phyloP scores from a whole-genome alignment of 2,329 filamentous ascomycete genomes.

The Fusarium robinianum region DNA sequence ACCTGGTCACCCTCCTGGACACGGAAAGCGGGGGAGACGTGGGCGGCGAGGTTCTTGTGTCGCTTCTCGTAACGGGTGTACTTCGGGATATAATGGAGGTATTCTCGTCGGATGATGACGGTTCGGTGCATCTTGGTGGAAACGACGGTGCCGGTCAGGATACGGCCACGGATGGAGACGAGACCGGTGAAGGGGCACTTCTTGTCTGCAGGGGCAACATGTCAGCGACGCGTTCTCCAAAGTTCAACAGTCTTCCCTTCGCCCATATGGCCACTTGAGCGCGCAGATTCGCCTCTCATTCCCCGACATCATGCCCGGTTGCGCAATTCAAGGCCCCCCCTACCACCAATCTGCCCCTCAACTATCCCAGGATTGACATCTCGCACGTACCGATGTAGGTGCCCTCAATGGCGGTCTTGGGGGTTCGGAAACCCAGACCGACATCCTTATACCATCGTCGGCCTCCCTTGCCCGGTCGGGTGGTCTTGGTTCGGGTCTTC shows the following conservation, averaged over 20 bases:
- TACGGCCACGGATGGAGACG: conserved; percentile 99
- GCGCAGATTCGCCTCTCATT: background rate
- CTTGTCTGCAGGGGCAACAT: conserved; percentile 73
- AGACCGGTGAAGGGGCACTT: conserved; percentile 99
- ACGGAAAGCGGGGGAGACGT: conserved; percentile 99
- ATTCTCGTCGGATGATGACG: conserved; percentile 98
- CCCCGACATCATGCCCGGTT: background rate
- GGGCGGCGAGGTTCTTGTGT: conserved; percentile 99
- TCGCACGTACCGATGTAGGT: conserved; percentile 92
- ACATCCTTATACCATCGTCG: conserved; percentile 99
- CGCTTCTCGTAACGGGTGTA: conserved; percentile 99
- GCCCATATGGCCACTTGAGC: background rate
- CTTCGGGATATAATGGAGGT: conserved; percentile 99
- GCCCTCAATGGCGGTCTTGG: conserved; percentile 98
- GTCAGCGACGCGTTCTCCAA: conserved; percentile 34
- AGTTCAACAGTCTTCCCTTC: background rate
- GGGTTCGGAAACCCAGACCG: conserved; percentile 98
- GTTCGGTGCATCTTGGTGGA: conserved; percentile 99
- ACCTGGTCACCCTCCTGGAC: conserved; percentile 99
- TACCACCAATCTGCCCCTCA: conserved; percentile 8
- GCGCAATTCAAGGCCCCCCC: background rate
- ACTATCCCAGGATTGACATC: conserved; percentile 12
- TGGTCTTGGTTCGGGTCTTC: conserved; percentile 86
- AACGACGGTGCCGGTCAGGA: conserved; percentile 97
- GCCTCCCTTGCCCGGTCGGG: conserved; percentile 86